Base-by-base conservation (phyloP, 441 rosid species). In the Dalechampia spathulata region DNA sequence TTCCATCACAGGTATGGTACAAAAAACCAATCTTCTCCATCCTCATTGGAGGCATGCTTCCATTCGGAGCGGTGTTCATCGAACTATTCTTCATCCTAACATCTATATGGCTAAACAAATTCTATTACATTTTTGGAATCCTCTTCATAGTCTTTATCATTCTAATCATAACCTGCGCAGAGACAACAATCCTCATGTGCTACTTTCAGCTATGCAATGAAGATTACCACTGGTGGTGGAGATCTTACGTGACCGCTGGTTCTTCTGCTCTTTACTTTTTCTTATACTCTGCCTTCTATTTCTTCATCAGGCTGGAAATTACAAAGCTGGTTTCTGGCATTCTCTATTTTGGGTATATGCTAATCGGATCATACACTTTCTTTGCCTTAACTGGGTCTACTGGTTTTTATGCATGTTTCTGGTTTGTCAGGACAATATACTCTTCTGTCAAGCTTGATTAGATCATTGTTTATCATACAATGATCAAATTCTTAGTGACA, bases 91-190 rank as follows among this genome's bases (percentile, higher is more conserved):
- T n/a, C n/a, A n/a, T n/a, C n/a, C n/a, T n/a, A n/a, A n/a, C n/a
- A n/a, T n/a, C n/a, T n/a, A n/a, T n/a, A n/a, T 88, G 96, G 96
- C 81, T 88, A 71, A 83, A 88, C 77, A 94, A 88, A 73, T 88
- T 88, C 87, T 86, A 86, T 65, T 88, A 85, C 87, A 83, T 88
- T 69, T 88, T 86, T 23, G 96, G 92, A 16, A 86, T 88, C 87
- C 84, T 86, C 63, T 88, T 86, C 75, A 75, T 86, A 37, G 96
- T 88, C 52, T 86, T 88, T 53, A 45, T 88, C 42, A 88, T 88
- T 49, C 73, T 88, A 44, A 43, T 86, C 21, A 73, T 86, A 68
- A 88, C 95, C 22, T 88, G 96, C 13, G 95, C 89, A 2, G 95
- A 88, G 75, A 85, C 83, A 62, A 82, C 96, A 0, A 70, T 88